Evolutionary conservation across 352 stramenopile species (phyloP), one percentile per base, ranked within the genome.

Genomic region (Plasmopara halstedii): DNA sequence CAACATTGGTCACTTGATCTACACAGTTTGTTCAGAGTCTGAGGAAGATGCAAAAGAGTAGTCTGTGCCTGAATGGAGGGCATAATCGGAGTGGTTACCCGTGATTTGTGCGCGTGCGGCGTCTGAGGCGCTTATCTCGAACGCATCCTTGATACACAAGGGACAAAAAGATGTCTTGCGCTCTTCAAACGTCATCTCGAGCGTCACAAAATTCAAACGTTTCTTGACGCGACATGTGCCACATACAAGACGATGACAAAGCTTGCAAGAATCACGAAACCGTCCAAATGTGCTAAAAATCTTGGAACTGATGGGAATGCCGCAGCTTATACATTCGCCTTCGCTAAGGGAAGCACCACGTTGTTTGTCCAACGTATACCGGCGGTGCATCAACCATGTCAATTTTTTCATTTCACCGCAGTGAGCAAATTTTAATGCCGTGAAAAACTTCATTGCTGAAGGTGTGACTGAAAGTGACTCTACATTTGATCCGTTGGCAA

Each of bases 361-460:
- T 15, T 60, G 49, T 46, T 67, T 67, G 45, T 66, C 46, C 29
- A 46, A 21, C 0, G 42, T 43, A 40, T 58, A 61, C 7, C 46
- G 46, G 17, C 56, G 44, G 36, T 67, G 54, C 49, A 71, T 66
- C 41, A 71, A 51, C 62, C 62, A 71, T 42, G 62, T 55, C 27
- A 71, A 51, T 38, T 71, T 71, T 41, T 66, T 64, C 62, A 71
- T 67, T 41, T 71, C 53, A 15, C 56, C 62, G 37, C 57, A 67
- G 26, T 71, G 53, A 0, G 50, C 62, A 26, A 58, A 67, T 36
- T 58, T 63, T 11, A 56, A 42, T 3, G 33, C 47, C 41, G 61
- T 66, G 27, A 64, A 64, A 21, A 70, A 61, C 38, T 65, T 67
- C 56, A 63, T 62, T 3, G 62, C 53, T 15, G 57, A 63, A 0